Conservation (phyloP, 805 yeast genomes). For the Suhomyces sp. region DNA sequence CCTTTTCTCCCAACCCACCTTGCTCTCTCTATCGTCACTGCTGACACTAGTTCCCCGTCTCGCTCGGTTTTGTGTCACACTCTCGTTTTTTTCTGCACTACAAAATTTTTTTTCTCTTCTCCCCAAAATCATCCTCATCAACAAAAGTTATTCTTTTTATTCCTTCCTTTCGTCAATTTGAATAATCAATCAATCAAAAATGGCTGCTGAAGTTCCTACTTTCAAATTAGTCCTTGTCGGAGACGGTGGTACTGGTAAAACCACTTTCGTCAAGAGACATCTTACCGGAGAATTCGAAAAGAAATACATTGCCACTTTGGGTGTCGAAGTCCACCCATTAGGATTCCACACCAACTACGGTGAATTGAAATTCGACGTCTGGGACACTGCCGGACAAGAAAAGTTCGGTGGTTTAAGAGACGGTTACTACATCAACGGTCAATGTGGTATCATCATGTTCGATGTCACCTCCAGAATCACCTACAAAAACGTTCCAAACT, state of each 20-base stretch:
- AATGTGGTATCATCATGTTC: slow-evolving; percentile 99
- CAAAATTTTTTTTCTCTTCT: background rate
- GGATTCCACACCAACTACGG: slow-evolving; percentile 98
- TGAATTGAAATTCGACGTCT: slow-evolving; percentile 97
- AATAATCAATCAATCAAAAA: slow-evolving; percentile 17
- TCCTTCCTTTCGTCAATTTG: background rate
- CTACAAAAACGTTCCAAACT: slow-evolving; percentile 99
- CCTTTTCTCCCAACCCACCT: background rate
- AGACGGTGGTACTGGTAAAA: slow-evolving; percentile 99
- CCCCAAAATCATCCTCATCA: slow-evolving; percentile 1
- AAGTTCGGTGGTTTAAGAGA: slow-evolving; percentile 99
- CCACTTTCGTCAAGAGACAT: slow-evolving; percentile 99
- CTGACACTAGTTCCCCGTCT: background rate
- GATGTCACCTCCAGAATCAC: slow-evolving; percentile 99
- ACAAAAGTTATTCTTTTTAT: background rate
- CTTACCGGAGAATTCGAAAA: slow-evolving; percentile 99
- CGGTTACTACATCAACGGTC: slow-evolving; percentile 99
- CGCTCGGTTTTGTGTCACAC: background rate
- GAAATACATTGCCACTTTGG: slow-evolving; percentile 97
- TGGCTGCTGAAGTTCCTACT: slow-evolving; percentile 87
- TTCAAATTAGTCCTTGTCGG: slow-evolving; percentile 99
- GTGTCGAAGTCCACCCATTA: slow-evolving; percentile 99
- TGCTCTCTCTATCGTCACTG: background rate
- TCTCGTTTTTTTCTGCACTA: background rate
- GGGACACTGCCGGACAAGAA: slow-evolving; percentile 99